A percentile compares a stretch with the other conserved stretches of the same genome.
phyloP scores from a whole-genome alignment of 805 yeast genomes.

The Komagataella pseudopastoris region DNA sequence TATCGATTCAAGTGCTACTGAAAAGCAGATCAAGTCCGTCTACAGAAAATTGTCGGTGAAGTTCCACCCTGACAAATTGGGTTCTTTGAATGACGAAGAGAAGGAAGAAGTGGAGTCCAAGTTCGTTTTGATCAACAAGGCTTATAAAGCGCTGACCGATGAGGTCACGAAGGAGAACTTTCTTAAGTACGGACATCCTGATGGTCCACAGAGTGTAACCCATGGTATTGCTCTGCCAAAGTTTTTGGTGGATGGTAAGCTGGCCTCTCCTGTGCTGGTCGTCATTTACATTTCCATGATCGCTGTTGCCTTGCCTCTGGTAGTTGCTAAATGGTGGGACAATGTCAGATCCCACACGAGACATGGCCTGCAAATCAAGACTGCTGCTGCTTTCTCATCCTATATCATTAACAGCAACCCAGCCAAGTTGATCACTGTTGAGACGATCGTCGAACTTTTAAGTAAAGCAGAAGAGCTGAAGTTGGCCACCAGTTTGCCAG shows the following conservation, averaged over 20 bases:
- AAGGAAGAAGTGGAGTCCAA: slow-evolving; percentile 51
- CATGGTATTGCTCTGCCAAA: slow-evolving; percentile 96
- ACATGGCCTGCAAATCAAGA: slow-evolving; percentile 66
- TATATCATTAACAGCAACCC: slow-evolving; percentile 64
- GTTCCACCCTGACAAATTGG: slow-evolving; percentile 88
- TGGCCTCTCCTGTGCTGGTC: slow-evolving; percentile 51
- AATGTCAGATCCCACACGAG: slow-evolving; percentile 69
- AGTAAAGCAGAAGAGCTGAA: slow-evolving; percentile 56
- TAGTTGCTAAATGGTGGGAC: slow-evolving; percentile 88
- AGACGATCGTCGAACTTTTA: slow-evolving; percentile 44
- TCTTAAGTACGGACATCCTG: slow-evolving; percentile 90
- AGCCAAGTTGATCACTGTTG: slow-evolving; percentile 45
- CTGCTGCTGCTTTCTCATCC: slow-evolving; percentile 72
- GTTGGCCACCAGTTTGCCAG: slow-evolving; percentile 23
- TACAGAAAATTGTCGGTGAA: slow-evolving; percentile 80
- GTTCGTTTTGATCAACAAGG: slow-evolving; percentile 75
- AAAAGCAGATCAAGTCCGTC: slow-evolving; percentile 64
- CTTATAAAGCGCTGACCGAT: slow-evolving; percentile 91
- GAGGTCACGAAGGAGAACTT: slow-evolving; percentile 73
- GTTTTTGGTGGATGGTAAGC: slow-evolving; percentile 74
- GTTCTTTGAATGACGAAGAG: slow-evolving; percentile 43
- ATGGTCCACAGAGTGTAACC: slow-evolving; percentile 81
- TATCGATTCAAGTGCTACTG: slow-evolving; percentile 51
- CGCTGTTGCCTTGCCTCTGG: slow-evolving; percentile 65
- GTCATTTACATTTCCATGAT: slow-evolving; percentile 53